Evolutionary conservation across 2,329 filamentous ascomycete genomes (phyloP).

Genomic region (Neospermospora avenae): DNA sequence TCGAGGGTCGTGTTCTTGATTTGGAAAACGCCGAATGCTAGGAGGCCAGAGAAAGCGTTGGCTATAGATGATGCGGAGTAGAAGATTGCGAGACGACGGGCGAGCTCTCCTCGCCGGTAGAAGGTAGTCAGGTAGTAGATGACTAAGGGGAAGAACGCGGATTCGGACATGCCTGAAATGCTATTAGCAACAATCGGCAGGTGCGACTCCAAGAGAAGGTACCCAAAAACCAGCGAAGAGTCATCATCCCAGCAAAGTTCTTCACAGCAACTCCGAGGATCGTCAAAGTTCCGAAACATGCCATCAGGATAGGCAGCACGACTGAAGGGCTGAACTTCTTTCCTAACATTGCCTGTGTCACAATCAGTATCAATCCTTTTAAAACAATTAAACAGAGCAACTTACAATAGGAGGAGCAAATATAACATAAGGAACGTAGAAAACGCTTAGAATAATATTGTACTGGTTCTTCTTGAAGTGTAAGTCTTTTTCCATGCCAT

Average conservation of each 20-base stretch:
- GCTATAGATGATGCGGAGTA: conserved; percentile 76
- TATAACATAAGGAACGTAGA: conserved; percentile 72
- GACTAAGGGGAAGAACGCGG: conserved; percentile 67
- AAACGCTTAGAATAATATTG: conserved; percentile 67
- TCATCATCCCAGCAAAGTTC: conserved; percentile 64
- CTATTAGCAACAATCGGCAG: conserved; percentile 1
- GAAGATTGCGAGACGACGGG: conserved; percentile 67
- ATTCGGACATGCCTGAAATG: conserved; percentile 51
- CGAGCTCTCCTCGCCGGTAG: conserved; percentile 69
- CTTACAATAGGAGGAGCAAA: conserved; percentile 58
- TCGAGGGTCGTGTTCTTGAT: conserved; percentile 47
- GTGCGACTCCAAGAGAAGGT: not conserved
- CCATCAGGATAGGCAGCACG: conserved; percentile 66
- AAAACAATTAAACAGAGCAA: not conserved
- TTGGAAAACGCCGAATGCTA: conserved; percentile 46
- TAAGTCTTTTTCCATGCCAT: conserved; percentile 44
- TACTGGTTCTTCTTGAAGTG: conserved; percentile 61
- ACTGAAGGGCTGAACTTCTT: conserved; percentile 64
- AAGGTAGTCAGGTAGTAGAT: conserved; percentile 58
- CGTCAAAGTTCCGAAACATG: conserved; percentile 63
- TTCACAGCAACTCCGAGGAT: conserved; percentile 48
- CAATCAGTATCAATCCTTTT: conserved; percentile 2
- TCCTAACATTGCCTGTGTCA: conserved; percentile 52
- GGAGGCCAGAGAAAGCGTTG: conserved; percentile 53
- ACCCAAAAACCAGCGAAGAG: conserved; percentile 66